Evolutionary conservation across 176 grass and related monocot genomes (phyloP), one percentile per base, ranked within the genome.

Genomic region (Panicum miliaceum): DNA sequence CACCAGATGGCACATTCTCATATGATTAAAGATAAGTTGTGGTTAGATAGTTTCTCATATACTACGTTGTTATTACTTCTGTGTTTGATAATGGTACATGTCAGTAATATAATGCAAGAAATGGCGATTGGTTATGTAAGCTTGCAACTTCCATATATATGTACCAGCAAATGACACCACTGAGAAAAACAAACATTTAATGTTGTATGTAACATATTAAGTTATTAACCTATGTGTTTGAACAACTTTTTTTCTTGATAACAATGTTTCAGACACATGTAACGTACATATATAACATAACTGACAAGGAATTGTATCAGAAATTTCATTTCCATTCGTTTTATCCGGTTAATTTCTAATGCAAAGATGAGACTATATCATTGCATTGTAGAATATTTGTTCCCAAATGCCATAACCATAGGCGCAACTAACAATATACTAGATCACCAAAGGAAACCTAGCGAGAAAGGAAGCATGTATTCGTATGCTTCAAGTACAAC

Each of bases 401-500:
- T 0, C 7, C 10, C 13, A 35, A 32, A 35, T 35, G 68, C 12
- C 13, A 14, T n/a, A 69, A 8, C 46, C 32, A 9, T 46, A 63
- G 61, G 59, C 26, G 32, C 26, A 63, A 32, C 1, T 32, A 7
- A 12, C 43, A 9, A 46, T 12, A 22, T 45, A 38, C 38, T 10
- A 32, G 61, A 87, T 25, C 15, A 50, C 13, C 27, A 7, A 37
- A 16, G 14, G 32, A 40, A 76, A 40, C 3, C 12, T 79, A 63
- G 18, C 27, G 48, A 63, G 18, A 19, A 64, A 77, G 35, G 9
- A 22, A 76, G 16, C 40, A n/a, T 37, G 19, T 41, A 29, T 52
- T 43, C 37, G n/a, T 69, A 64, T 72, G 45, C 58, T 79, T 59
- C 54, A 88, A 72, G 53, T 73, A 72, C 57, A 15, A 48, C 46